Percentiles rank a stretch among this genome's conserved stretches.
phyloP scores from a whole-genome alignment of 768 basidiomycete genomes.

The Macrolepiota dolichaula region DNA sequence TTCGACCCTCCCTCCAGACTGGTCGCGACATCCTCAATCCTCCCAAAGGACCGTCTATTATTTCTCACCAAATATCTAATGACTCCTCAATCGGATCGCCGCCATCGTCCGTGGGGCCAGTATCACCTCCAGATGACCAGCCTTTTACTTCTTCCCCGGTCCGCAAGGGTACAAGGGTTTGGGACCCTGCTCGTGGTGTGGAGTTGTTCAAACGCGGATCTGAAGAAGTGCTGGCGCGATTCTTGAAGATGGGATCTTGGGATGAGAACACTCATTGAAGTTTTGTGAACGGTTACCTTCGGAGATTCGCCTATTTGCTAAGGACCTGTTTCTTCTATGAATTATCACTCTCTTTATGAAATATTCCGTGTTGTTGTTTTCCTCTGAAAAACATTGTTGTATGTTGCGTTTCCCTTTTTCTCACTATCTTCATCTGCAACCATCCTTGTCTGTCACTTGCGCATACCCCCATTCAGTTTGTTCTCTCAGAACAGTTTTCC shows the following conservation, averaged over 20 bases:
- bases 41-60: slow-evolving; percentile 19
- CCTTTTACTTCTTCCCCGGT: slow-evolving; percentile 25
- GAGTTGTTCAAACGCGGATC: slow-evolving; percentile 86
- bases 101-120: slow-evolving; percentile 50
- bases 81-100: slow-evolving; percentile 51
- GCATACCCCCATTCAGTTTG: not conserved
- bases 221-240: slow-evolving; percentile 81
- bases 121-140: slow-evolving; percentile 44
- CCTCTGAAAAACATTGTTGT: slow-evolving; percentile 4
- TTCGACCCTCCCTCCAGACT: slow-evolving; percentile 11
- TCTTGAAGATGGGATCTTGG: slow-evolving; percentile 76
- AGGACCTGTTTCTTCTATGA: not conserved
- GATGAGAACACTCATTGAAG: slow-evolving; percentile 38
- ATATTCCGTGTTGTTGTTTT: not conserved
- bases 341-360: slow-evolving; percentile 2
- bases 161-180: slow-evolving; percentile 61
- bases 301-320: not conserved
- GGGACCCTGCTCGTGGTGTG: slow-evolving; percentile 83
- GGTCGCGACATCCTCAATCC: slow-evolving; percentile 12
- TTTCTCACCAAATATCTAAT: slow-evolving; percentile 43
- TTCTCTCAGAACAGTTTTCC: not conserved
- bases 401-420: not conserved
- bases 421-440: not conserved
- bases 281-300: slow-evolving; percentile 11
- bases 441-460: not conserved